Evolutionary conservation across 805 yeast genomes (phyloP).

Genomic region (Pichia occidentalis): DNA sequence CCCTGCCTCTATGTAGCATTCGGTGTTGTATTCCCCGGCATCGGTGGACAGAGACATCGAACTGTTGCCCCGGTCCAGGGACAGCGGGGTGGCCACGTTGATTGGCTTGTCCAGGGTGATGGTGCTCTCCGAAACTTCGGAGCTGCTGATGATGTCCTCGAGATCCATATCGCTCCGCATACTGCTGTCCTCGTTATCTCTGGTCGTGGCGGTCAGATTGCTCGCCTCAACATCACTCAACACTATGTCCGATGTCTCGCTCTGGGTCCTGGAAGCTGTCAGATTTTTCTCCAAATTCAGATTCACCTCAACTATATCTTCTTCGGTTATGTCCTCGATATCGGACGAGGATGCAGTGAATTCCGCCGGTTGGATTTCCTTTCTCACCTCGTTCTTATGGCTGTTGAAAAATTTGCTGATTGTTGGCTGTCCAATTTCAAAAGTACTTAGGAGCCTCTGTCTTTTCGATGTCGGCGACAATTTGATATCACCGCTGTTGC

Average conservation of each 20-base stretch:
- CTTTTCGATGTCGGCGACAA: conserved; percentile 24
- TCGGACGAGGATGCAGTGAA: conserved; percentile 11
- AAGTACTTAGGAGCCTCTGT: conserved; percentile 20
- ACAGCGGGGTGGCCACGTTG: background rate
- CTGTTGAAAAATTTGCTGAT: conserved; percentile 18
- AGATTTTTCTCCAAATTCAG: conserved; percentile 3
- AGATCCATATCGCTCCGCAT: conserved; percentile 25
- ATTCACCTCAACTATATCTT: conserved; percentile 7
- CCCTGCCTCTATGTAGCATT: conserved; percentile 9
- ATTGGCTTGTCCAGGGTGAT: conserved; percentile 6
- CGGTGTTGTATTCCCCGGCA: conserved; percentile 14
- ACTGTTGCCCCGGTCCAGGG: background rate
- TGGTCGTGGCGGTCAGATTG: background rate
- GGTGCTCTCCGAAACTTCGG: conserved; percentile 12
- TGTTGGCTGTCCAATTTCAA: conserved; percentile 9
- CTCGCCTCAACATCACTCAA: conserved; percentile 9
- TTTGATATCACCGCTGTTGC: background rate
- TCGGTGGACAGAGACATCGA: conserved; percentile 4
- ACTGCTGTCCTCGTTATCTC: conserved; percentile 1
- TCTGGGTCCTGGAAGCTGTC: background rate
- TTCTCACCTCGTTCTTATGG: conserved; percentile 3
- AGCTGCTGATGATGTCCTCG: conserved; percentile 25
- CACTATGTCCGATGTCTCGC: conserved; percentile 6
- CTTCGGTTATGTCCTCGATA: conserved; percentile 14
- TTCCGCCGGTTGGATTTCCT: background rate